Percentiles rank a stretch among this genome's conserved stretches.
Conservation (phyloP, 106 monocot genomes). For the Vanilla planifolia region DNA sequence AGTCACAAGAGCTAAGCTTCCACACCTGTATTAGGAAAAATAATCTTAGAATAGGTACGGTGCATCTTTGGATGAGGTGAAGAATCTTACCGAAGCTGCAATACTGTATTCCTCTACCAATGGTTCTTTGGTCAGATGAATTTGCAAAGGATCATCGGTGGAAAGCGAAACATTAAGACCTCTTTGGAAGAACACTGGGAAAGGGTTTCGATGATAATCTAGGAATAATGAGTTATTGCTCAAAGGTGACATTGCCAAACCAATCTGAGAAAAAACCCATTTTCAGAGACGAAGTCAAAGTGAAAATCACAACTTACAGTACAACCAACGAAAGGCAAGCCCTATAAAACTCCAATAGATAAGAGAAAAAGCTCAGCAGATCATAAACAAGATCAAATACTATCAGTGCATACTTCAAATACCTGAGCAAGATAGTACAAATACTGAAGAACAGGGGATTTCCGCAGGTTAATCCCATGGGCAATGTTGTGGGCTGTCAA, state of each 20-base stretch:
- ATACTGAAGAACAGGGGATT: conserved; percentile 94
- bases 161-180: conserved; percentile 97
- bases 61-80: background rate
- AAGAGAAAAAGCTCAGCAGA: too few species aligned
- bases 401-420: too few species aligned
- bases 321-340: too few species aligned
- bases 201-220: conserved; percentile 95
- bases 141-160: conserved; percentile 95
- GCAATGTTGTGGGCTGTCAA: conserved; percentile 79
- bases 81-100: conserved; percentile 77
- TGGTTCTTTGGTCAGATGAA: conserved; percentile 96
- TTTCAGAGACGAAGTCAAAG: too few species aligned
- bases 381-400: too few species aligned
- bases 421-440: conserved; percentile 99
- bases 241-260: conserved; percentile 96
- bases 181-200: conserved; percentile 77
- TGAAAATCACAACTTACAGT: too few species aligned
- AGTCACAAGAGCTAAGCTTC: conserved; percentile 93
- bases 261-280: conserved; percentile 63
- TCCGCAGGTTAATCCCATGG: conserved; percentile 91
- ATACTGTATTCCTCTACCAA: conserved; percentile 98
- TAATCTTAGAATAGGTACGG: background rate
- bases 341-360: too few species aligned
- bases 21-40: conserved; percentile 54
- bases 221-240: conserved; percentile 97